Conservation (phyloP, 2,329 filamentous ascomycete genomes). For the Arthrobotrys pseudoclavata region DNA sequence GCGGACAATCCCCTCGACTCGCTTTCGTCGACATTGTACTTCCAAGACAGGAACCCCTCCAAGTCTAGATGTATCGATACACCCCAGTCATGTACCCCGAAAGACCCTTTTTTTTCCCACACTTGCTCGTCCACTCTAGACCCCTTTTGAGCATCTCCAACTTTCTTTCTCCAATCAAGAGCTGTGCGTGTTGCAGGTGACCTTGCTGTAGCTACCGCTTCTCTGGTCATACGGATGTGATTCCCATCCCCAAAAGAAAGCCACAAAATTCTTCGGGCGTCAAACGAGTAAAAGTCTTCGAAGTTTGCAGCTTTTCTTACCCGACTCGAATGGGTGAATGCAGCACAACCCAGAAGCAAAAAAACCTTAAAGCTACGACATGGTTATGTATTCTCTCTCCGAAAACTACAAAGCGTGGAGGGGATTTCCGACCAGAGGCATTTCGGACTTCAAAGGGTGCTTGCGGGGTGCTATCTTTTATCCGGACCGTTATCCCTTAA, state of each 20-base stretch:
- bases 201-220: conserved; percentile 19
- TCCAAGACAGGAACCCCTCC: conserved; percentile 5
- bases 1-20: conserved; percentile 35
- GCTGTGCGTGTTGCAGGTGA: conserved; percentile 15
- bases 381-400: background rate
- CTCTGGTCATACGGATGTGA: conserved; percentile 28
- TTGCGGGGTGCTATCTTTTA: conserved; percentile 12
- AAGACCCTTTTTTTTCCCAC: conserved; percentile 23
- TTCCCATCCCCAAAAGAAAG: conserved; percentile 11
- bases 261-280: conserved; percentile 30
- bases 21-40: conserved; percentile 20
- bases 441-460: conserved; percentile 12
- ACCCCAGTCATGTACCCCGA: conserved; percentile 14
- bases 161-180: conserved; percentile 27
- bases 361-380: conserved; percentile 30
- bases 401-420: background rate
- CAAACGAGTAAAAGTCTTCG: conserved; percentile 11
- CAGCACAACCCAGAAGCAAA: conserved; percentile 13
- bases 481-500: conserved; percentile 22
- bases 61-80: background rate
- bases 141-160: conserved; percentile 37
- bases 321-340: conserved; percentile 16
- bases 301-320: conserved; percentile 12
- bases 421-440: conserved; percentile 8
- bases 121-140: conserved; percentile 7